Percentiles rank a stretch among this genome's conserved stretches.
These are phyloP conservation scores for Paxillus rubicundulus DNA, from an alignment of 768 basidiomycete genomes.

Conservation along the genomic window DNA sequence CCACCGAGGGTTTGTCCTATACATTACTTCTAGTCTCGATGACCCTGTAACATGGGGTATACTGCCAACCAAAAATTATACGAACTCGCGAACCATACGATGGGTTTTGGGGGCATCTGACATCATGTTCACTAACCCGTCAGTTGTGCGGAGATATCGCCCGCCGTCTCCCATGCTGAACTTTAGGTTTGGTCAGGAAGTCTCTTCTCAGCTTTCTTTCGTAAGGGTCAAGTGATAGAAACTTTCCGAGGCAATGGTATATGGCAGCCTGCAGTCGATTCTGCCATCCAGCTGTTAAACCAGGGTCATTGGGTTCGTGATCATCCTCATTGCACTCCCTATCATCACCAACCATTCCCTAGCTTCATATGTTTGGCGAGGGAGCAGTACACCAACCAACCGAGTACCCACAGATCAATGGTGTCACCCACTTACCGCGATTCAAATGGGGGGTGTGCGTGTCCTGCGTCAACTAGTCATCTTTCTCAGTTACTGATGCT, in stretches of 20 bases:
- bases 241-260: constrained; percentile 90
- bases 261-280: constrained; percentile 81
- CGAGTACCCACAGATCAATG: constrained; percentile 43
- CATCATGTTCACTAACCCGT: constrained; percentile 94
- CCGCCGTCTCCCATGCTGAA: constrained; percentile 10
- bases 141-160: constrained; percentile 29
- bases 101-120: constrained; percentile 95
- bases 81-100: constrained; percentile 58
- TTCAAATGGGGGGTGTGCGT: constrained; percentile 98
- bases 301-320: constrained; percentile 79
- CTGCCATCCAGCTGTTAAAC: constrained; percentile 78
- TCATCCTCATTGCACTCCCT: not conserved
- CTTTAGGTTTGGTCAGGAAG: constrained; percentile 43
- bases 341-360: constrained; percentile 2
- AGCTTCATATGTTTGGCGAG: constrained; percentile 92
- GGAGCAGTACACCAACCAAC: constrained; percentile 80
- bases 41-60: constrained; percentile 88
- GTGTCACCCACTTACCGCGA: constrained; percentile 53
- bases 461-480: not conserved
- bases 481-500: constrained; percentile 2
- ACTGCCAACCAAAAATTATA: constrained; percentile 63
- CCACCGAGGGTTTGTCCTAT: constrained; percentile 6
- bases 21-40: constrained; percentile 54
- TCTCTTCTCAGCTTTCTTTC: constrained; percentile 81
- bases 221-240: constrained; percentile 86